Evolutionary conservation across 164 flowering plant genomes (phyloP), one percentile per base, ranked within the genome.

Genomic region (Piper longum): DNA sequence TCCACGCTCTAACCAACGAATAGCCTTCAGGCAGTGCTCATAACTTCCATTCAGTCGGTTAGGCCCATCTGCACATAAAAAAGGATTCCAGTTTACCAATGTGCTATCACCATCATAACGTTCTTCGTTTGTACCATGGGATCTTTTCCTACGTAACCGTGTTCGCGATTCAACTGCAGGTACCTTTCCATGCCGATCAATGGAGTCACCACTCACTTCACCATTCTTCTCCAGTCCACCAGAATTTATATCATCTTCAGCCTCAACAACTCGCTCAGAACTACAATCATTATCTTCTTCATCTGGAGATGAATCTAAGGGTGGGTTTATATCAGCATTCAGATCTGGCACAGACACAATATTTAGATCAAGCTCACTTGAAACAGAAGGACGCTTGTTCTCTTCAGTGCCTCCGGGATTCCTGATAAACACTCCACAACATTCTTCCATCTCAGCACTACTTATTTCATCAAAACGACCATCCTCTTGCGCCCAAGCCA

Each of bases 281-380:
- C 71, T 74, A 64, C 83, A 81, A 4, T 76, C 85, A 59, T 79
- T 80, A 61, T 86, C 67, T 65, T 85, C 67, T 67, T 87, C 95
- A 68, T 87, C 91, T 62, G 81, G 70, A 19, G 85, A 84, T 58
- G 79, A 80, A 45, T 89, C 96, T 52, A 81, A 73, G 6, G 89
- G 85, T 65, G 91, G 89, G 63, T 79, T 79, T 43, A 86, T 72
- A 56, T 85, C 99, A 64, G 91, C 97, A 70, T 95, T 95, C 43
- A 95, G 67, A 79, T 95, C 99, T 19, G 99, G 99, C 11, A 90
- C 93, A 5, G 95, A 83, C 19, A 69, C 88, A 67, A 86, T 85
- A 78, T 89, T 92, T 56, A 92, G 71, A 76, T 92, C 97, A 51
- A 93, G 88, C 62, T 74, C 84, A 52, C 81, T 83, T 7, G 84